Evolutionary conservation across 192 early-diverging fungal species (phyloP), one percentile per base, ranked within the genome.

Genomic region (Umbelopsis sp.): DNA sequence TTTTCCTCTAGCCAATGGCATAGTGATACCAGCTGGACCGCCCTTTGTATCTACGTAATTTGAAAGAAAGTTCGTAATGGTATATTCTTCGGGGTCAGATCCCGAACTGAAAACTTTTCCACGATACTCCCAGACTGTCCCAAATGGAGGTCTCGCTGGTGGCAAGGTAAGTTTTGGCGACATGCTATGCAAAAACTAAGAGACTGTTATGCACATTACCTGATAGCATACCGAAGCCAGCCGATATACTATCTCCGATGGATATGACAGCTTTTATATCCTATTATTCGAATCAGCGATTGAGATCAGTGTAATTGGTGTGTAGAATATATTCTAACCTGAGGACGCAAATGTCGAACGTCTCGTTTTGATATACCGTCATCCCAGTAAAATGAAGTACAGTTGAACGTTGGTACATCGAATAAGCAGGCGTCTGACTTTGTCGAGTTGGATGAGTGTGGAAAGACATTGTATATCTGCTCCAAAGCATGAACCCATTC

Each of bases 191-290:
- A 25, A 45, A 3, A 34, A 44, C 21, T 11, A 31, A 17, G n/a
- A 7, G 21, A 36, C 26, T 56, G 67, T 22, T 44, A 11, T 11
- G 25, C 24, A 26, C 17, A 34, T 43, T 80, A 81, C 82, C 82
- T 51, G 84, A 83, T 12, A 78, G 21, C 83, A 85, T 83, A 29
- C 82, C 85, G 51, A 87, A 87, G 36, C 85, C 85, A n/a, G 85
- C 85, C 17, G 82, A 74, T 38, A 87, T 85, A 29, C 81, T 83
- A 56, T 87, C 85, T 25, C 85, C 85, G 10, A 87, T 72, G 20
- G 82, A 78, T 17, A 82, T 74, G 24, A 87, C 77, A 14, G 77
- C 71, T 76, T 81, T 80, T 32, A 87, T 83, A 29, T 87, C 85
- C 83, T 84, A 17, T 26, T 43, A 29, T 25, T 25, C 52, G 12